A percentile compares a stretch with the other conserved stretches of the same genome.
These are phyloP conservation scores for Wickerhamiella domercqiae DNA, from an alignment of 805 yeast species.

Conservation along the genomic window DNA sequence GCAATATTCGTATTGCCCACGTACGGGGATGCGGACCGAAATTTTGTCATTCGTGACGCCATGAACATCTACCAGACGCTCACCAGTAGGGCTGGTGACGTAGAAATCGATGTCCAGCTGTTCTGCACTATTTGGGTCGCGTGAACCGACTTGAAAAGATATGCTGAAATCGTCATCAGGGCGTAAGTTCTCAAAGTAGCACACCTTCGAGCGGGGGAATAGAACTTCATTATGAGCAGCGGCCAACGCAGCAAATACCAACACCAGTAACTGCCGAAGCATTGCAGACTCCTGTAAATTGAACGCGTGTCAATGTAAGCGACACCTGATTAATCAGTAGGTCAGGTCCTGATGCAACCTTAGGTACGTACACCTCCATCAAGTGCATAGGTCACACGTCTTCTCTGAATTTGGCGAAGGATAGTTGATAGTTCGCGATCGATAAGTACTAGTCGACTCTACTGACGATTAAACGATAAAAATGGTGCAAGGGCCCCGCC, in stretches of 20 bases:
- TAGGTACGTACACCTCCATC: no score
- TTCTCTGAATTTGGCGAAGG: no score
- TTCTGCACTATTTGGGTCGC: constrained; percentile 34
- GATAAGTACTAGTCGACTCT: no score
- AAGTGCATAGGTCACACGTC: no score
- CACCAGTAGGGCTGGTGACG: constrained; percentile 34
- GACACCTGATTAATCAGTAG: no score
- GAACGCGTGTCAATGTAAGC: constrained; percentile 1
- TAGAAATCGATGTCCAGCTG: constrained; percentile 44
- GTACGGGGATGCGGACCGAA: constrained; percentile 43
- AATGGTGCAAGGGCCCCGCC: no score
- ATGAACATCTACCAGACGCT: constrained; percentile 34
- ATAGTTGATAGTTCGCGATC: no score
- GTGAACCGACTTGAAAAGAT: constrained; percentile 84
- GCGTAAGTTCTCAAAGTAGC: constrained; percentile 74
- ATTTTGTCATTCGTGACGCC: constrained; percentile 72
- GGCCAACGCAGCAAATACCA: constrained; percentile 8
- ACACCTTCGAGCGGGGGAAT: constrained; percentile 70
- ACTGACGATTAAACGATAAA: no score
- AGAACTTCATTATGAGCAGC: constrained; percentile 67
- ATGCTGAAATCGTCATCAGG: constrained; percentile 76
- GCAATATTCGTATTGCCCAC: constrained; percentile 76
- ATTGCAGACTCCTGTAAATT: background rate
- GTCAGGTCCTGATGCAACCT: no score
- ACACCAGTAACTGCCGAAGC: constrained; percentile 1